Evolutionary conservation across 1,284 basidiomycete genomes (phyloP).

Genomic region (Sanghuangporus weigelae): DNA sequence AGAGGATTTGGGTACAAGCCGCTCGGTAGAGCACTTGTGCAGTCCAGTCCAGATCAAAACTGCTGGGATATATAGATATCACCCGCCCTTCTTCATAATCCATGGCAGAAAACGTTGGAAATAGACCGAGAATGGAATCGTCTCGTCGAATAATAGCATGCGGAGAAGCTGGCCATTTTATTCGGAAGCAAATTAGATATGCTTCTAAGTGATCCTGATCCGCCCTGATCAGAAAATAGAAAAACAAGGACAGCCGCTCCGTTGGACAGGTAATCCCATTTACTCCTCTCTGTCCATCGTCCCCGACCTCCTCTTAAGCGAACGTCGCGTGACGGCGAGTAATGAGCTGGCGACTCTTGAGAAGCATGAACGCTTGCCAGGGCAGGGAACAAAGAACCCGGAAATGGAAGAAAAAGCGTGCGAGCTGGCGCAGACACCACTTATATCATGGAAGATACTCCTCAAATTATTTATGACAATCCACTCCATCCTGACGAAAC

Average conservation of each 20-base stretch:
- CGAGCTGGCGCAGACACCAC: background rate
- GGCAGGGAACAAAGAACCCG: background rate
- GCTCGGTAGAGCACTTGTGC: background rate
- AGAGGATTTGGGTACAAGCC: background rate
- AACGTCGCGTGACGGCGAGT: background rate
- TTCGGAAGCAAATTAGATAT: background rate
- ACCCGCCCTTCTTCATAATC: background rate
- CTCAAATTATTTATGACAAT: background rate
- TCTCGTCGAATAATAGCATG: background rate
- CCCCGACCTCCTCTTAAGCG: background rate
- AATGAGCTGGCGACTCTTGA: background rate
- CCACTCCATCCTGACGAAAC: too few relatives aligned
- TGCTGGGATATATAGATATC: background rate
- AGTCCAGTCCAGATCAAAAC: background rate
- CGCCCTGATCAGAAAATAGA: background rate
- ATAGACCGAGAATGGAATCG: background rate
- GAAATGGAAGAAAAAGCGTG: background rate
- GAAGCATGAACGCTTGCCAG: background rate
- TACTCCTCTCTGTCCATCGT: background rate
- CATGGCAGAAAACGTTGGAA: background rate
- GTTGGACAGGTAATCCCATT: background rate
- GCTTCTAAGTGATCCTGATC: slow-evolving; percentile 1
- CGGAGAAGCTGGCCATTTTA: background rate
- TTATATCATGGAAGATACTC: background rate
- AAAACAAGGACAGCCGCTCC: background rate